These are phyloP conservation scores for Suillus tomentosus DNA, from an alignment of 768 basidiomycete species.

Conservation along the genomic window DNA sequence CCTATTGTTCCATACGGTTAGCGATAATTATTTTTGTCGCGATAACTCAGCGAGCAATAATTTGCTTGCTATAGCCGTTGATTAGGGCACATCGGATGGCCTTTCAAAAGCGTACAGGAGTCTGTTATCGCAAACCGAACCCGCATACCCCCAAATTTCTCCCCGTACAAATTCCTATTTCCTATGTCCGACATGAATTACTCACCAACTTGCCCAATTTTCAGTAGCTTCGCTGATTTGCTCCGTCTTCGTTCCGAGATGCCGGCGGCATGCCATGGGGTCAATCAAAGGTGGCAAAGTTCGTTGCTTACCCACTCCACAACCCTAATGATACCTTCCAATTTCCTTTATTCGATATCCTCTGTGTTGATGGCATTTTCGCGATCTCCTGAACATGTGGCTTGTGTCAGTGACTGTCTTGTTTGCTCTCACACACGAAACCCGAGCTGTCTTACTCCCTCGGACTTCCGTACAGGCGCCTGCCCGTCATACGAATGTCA, in stretches of 20 bases:
- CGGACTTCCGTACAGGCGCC: slow-evolving; percentile 14
- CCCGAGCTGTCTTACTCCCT: slow-evolving; percentile 7
- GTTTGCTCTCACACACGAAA: slow-evolving; percentile 6
- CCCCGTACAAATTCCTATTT: neutral
- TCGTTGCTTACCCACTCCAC: slow-evolving; percentile 16
- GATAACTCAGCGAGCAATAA: slow-evolving; percentile 10
- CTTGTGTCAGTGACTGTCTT: neutral
- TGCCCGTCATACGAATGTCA: slow-evolving; percentile 9
- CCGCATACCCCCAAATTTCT: slow-evolving; percentile 7
- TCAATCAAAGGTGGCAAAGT: slow-evolving; percentile 12
- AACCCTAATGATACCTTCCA: neutral
- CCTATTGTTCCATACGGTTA: slow-evolving; percentile 11
- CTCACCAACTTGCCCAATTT: neutral
- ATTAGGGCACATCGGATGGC: slow-evolving; percentile 15
- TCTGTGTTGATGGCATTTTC: slow-evolving; percentile 5
- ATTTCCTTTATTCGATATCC: slow-evolving; percentile 7
- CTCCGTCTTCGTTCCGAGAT: slow-evolving; percentile 17
- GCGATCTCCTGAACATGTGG: slow-evolving; percentile 6
- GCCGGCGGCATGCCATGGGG: slow-evolving; percentile 16
- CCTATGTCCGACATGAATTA: slow-evolving; percentile 5
- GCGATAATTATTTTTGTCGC: slow-evolving; percentile 28
- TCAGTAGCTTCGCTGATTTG: neutral
- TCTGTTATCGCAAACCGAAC: neutral
- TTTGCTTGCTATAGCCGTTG: slow-evolving; percentile 3
- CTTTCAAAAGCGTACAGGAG: neutral